Evolutionary conservation across 2,329 filamentous ascomycete species (phyloP), one percentile per base, ranked within the genome.

Genomic region (Curvularia hawaiiensis): DNA sequence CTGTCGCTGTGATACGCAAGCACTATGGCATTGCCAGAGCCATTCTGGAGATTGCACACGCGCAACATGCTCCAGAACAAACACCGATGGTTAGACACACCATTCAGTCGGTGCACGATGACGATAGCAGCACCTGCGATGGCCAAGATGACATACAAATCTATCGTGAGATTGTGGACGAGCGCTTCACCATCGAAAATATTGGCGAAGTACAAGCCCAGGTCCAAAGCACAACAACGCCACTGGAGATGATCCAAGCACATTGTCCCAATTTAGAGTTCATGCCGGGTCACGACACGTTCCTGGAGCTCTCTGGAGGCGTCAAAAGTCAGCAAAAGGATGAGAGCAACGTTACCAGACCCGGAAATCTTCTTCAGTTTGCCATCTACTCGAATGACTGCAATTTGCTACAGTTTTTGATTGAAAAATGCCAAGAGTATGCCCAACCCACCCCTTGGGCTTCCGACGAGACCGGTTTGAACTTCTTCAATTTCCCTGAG

Each of bases 151-250:
- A 71, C 39, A 52, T 79, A 6, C 73, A 73, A n/a, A 67, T 77
- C 7, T 72, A 74, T 24, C 68, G 81, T 16, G 83, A 88, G 58
- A 79, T 87, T 40, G 77, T 91, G 28, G 84, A 89, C 63, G 84
- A 88, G 12, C 80, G 83, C 35, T 91, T 90, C 71, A 95, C 91
- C 0, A 84, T 94, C 51, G 89, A 95, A 16, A 86, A 91, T 64
- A 82, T 95, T 56, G 89, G 89, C 0, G 84, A 90, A 62, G 80
- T 90, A 4, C 85, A 85, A 0, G 87, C 84, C 68, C 82, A 88
- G 54, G 88, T 92, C 57, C 87, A 90, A 69, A 90, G 89, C 55
- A 76, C 80, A 16, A 76, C 83, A 9, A 81, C 80, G 35, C 88
- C 91, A 2, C 69, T 84, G 1, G 61, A 73, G 0, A 72, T 90